These are phyloP conservation scores for Epichloe sibirici DNA, from an alignment of 2,329 filamentous ascomycete genomes.

Conservation along the genomic window DNA sequence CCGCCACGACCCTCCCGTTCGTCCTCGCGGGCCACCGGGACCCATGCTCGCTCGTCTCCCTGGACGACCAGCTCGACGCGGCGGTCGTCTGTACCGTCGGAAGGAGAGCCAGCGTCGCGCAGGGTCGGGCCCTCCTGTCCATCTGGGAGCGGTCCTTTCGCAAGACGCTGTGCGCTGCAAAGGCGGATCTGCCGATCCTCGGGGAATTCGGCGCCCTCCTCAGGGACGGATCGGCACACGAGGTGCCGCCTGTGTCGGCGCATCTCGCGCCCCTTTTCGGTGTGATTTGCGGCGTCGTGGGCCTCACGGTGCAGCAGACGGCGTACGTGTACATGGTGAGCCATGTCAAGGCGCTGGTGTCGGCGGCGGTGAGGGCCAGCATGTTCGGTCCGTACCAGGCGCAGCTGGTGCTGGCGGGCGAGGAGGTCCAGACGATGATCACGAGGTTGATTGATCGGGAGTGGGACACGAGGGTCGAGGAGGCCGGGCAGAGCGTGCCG, in stretches of 20 bases:
- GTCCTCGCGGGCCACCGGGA: constrained; percentile 53
- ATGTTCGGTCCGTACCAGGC: constrained; percentile 73
- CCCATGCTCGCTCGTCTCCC: constrained; percentile 34
- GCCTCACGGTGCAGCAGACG: constrained; percentile 47
- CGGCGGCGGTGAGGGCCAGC: constrained; percentile 64
- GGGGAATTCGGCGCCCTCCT: constrained; percentile 26
- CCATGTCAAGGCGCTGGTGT: constrained; percentile 65
- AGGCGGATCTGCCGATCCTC: constrained; percentile 18
- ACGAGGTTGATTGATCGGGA: constrained; percentile 45
- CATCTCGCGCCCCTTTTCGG: constrained; percentile 65
- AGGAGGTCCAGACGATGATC: constrained; percentile 45
- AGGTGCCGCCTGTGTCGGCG: constrained; percentile 37
- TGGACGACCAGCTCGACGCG: constrained; percentile 70
- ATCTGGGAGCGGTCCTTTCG: constrained; percentile 66
- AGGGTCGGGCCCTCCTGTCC: constrained; percentile 61
- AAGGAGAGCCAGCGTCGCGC: constrained; percentile 59
- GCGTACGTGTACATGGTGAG: constrained; percentile 66
- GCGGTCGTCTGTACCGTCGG: constrained; percentile 69
- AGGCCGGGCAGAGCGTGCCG: constrained; percentile 64
- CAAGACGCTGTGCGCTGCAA: constrained; percentile 17
- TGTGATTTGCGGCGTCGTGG: constrained; percentile 48
- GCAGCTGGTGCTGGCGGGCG: constrained; percentile 57
- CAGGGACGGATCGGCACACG: constrained; percentile 15
- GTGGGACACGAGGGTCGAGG: constrained; percentile 45
- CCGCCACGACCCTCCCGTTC: constrained; percentile 63